Evolutionary conservation across 2,329 filamentous ascomycete genomes (phyloP).

Genomic region (Microcera coccophila): DNA sequence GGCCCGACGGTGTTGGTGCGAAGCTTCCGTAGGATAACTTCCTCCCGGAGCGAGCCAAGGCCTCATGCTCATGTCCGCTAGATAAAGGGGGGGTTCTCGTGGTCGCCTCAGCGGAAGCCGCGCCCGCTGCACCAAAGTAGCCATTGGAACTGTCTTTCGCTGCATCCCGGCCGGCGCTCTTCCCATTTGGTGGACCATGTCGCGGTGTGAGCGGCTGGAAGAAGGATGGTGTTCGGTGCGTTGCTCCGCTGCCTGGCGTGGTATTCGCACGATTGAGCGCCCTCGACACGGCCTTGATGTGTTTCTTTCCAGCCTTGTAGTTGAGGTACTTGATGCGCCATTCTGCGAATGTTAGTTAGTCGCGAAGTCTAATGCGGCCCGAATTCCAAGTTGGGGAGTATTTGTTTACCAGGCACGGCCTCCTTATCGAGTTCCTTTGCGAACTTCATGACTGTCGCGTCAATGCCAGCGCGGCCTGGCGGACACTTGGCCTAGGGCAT

Average conservation of each 20-base stretch:
- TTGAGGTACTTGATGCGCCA: conserved; percentile 93
- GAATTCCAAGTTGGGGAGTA: background rate
- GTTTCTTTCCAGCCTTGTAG: conserved; percentile 94
- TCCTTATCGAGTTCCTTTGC: conserved; percentile 80
- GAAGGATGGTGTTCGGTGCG: conserved; percentile 32
- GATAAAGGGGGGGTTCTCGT: conserved; percentile 19
- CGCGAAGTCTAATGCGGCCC: background rate
- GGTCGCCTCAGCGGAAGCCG: conserved; percentile 9
- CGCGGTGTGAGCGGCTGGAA: conserved; percentile 24
- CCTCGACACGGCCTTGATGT: conserved; percentile 75
- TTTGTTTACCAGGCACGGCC: conserved; percentile 67
- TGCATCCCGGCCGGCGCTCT: conserved; percentile 3
- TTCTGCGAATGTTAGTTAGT: conserved; percentile 46
- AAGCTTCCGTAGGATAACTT: conserved; percentile 53
- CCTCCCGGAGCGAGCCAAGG: conserved; percentile 37
- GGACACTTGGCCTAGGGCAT: background rate
- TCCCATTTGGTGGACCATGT: conserved; percentile 9
- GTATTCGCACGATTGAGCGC: conserved; percentile 62
- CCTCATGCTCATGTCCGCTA: conserved; percentile 35
- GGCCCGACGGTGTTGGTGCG: conserved; percentile 38
- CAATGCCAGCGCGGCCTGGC: conserved; percentile 1
- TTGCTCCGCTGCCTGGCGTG: conserved; percentile 42
- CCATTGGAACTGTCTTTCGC: conserved; percentile 5
- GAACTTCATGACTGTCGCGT: conserved; percentile 53
- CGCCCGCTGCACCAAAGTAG: conserved; percentile 5